A percentile compares a stretch with the other conserved stretches of the same genome.
Conservation (phyloP, 2,329 filamentous ascomycete genomes). For the Hortaea werneckii region DNA sequence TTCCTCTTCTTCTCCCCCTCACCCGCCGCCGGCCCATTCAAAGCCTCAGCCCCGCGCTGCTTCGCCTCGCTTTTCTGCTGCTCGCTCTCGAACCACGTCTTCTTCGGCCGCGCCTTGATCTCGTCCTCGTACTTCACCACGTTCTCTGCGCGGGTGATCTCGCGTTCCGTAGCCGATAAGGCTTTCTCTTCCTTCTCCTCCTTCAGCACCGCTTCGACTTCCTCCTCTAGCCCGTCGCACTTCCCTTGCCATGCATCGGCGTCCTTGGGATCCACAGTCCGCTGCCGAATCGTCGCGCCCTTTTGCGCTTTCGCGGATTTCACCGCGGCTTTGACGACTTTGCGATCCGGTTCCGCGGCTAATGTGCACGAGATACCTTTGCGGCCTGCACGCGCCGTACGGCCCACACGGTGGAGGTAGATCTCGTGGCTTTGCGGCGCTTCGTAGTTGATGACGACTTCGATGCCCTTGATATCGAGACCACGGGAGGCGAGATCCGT, state of each 20-base stretch:
- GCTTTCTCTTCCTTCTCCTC: conserved; percentile 92
- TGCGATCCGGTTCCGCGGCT: conserved; percentile 86
- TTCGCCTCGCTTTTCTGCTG: conserved; percentile 74
- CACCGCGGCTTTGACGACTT: conserved; percentile 87
- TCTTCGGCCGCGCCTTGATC: conserved; percentile 76
- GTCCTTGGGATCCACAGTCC: conserved; percentile 63
- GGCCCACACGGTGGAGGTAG: conserved; percentile 92
- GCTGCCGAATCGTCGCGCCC: conserved; percentile 74
- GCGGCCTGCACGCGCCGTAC: conserved; percentile 89
- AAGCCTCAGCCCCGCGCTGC: conserved; percentile 47
- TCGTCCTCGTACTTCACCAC: conserved; percentile 79
- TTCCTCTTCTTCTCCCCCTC: conserved; percentile 46
- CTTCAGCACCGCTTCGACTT: conserved; percentile 72
- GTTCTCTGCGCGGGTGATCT: conserved; percentile 84
- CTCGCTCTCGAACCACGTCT: conserved; percentile 95
- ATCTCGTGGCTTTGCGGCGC: conserved; percentile 90
- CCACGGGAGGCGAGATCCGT: conserved; percentile 94
- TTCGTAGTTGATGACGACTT: conserved; percentile 98
- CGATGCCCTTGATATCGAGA: conserved; percentile 95
- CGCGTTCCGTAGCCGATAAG: conserved; percentile 79
- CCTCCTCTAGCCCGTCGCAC: conserved; percentile 63
- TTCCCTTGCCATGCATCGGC: conserved; percentile 66
- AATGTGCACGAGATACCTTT: conserved; percentile 79
- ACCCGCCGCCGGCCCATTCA: conserved; percentile 48
- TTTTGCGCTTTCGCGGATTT: conserved; percentile 65